These are phyloP conservation scores for Petunia axillaris DNA, from an alignment of 257 asterid species.

Conservation along the genomic window DNA sequence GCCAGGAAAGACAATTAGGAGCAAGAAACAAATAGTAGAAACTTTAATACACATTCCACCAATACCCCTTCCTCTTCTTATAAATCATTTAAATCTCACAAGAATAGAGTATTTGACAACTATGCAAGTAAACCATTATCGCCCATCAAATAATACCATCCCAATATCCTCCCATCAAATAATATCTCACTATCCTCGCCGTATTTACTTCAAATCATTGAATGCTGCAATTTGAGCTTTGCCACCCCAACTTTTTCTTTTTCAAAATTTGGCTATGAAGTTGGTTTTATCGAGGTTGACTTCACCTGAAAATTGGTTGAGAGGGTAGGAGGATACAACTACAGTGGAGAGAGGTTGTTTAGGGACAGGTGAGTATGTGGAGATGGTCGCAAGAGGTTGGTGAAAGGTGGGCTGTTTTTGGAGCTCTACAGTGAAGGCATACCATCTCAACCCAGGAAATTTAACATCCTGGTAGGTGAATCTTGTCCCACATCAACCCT, in stretches of 20 bases:
- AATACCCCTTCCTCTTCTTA: neutral
- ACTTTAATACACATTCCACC: too few species aligned
- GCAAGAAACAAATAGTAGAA: neutral
- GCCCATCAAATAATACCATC: neutral
- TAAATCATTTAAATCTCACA: neutral
- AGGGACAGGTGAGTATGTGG: neutral
- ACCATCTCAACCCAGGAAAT: neutral
- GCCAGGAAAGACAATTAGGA: neutral
- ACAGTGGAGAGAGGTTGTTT: neutral
- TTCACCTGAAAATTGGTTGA: neutral
- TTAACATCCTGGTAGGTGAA: neutral
- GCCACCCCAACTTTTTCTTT: neutral
- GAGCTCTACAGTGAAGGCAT: neutral
- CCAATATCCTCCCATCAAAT: neutral
- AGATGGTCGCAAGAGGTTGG: neutral
- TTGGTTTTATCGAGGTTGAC: neutral
- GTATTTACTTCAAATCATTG: neutral
- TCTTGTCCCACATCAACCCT: neutral
- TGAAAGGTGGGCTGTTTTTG: too few species aligned
- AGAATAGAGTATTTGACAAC: neutral
- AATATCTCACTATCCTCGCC: neutral
- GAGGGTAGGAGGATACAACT: neutral
- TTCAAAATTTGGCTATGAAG: neutral
- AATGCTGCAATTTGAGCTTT: neutral
- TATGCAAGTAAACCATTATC: neutral